A percentile compares a stretch with the other conserved stretches of the same genome.
phyloP scores from a whole-genome alignment of 805 yeast species.

The Ogataea trehaloabstinens region DNA sequence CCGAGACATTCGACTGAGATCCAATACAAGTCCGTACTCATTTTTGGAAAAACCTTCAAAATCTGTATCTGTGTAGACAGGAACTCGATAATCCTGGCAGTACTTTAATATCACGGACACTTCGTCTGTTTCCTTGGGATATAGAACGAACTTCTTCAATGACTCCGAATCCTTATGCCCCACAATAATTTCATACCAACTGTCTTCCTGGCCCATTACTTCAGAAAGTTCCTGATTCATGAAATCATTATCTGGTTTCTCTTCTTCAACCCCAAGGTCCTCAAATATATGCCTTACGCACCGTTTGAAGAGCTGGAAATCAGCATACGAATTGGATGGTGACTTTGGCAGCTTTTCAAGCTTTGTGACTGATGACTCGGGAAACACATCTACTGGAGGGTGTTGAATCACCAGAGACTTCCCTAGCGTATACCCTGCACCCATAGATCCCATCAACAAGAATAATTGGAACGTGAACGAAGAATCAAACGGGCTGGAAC shows the following conservation, averaged over 20 bases:
- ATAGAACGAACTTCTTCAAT: slow-evolving; percentile 17
- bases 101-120: slow-evolving; percentile 20
- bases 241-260: slow-evolving; percentile 8
- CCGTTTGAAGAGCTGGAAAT: slow-evolving; percentile 25
- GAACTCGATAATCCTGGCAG: slow-evolving; percentile 28
- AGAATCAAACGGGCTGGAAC: slow-evolving; percentile 12
- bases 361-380: slow-evolving; percentile 25
- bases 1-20: slow-evolving; percentile 16
- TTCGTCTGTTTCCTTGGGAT: slow-evolving; percentile 23
- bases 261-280: slow-evolving; percentile 17
- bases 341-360: slow-evolving; percentile 16
- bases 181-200: slow-evolving; percentile 21
- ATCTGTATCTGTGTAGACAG: slow-evolving; percentile 18
- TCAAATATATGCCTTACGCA: slow-evolving; percentile 26
- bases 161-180: slow-evolving; percentile 18
- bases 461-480: slow-evolving; percentile 29
- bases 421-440: slow-evolving; percentile 33
- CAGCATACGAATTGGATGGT: slow-evolving; percentile 19
- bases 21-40: slow-evolving; percentile 10
- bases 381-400: slow-evolving; percentile 31
- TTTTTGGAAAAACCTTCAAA: slow-evolving; percentile 8
- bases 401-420: slow-evolving; percentile 22
- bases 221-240: slow-evolving; percentile 20
- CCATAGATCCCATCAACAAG: slow-evolving; percentile 30
- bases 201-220: slow-evolving; percentile 18